Conservation (phyloP, 345 rosid genomes). For the Corymbia maculata region DNA sequence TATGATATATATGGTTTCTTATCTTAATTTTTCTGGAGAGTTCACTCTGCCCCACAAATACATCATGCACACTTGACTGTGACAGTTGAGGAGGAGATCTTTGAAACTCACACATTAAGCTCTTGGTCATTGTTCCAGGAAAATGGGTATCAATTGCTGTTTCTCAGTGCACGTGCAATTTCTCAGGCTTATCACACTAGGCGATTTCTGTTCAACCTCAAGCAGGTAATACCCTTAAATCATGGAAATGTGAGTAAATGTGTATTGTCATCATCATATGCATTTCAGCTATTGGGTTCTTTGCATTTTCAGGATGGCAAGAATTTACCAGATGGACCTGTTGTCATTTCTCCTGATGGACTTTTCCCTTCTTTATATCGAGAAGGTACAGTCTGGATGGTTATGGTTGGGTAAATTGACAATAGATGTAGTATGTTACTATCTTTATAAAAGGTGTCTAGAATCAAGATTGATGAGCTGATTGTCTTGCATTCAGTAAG, state of each 20-base stretch:
- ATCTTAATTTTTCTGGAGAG: background rate
- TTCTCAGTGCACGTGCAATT: constrained; percentile 94
- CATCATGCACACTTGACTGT: background rate
- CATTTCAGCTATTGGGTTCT: background rate
- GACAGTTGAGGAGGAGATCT: background rate
- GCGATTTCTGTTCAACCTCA: constrained; percentile 74
- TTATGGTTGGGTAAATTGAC: background rate
- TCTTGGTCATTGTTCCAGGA: constrained; percentile 40
- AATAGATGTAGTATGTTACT: background rate
- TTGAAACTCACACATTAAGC: background rate
- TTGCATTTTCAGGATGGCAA: constrained; percentile 57
- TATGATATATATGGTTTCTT: background rate
- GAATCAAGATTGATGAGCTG: background rate
- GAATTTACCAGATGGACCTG: constrained; percentile 95
- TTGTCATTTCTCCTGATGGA: constrained; percentile 97
- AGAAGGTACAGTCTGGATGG: constrained; percentile 53
- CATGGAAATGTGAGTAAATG: background rate
- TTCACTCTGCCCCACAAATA: background rate
- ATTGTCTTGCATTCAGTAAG: background rate
- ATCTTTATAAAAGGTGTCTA: background rate
- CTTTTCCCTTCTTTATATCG: constrained; percentile 86
- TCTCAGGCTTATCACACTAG: constrained; percentile 88
- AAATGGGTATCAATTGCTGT: constrained; percentile 91
- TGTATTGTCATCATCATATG: background rate
- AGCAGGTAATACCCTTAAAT: constrained; percentile 48